Percentiles rank a stretch among this genome's conserved stretches.
These are phyloP conservation scores for Biancaea sappan DNA, from an alignment of 306 rosid genomes.

Conservation along the genomic window DNA sequence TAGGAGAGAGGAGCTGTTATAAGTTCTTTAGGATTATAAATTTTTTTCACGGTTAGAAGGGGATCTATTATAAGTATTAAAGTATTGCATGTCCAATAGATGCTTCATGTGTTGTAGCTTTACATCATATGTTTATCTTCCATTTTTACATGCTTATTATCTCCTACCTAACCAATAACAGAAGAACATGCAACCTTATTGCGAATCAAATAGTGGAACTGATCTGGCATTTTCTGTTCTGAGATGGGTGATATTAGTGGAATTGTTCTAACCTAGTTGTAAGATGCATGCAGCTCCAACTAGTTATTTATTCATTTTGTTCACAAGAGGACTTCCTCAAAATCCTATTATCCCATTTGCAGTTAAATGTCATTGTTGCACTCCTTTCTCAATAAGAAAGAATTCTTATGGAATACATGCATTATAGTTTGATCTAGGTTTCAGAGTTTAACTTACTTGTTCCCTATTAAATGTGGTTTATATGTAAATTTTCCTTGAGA, in stretches of 20 bases:
- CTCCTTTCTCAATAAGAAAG: background rate
- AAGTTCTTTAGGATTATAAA: too few relatives aligned
- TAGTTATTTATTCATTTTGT: background rate
- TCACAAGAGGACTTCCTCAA: background rate
- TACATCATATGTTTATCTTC: background rate
- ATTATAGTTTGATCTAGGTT: background rate
- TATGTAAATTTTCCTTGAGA: background rate
- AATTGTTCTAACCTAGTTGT: background rate
- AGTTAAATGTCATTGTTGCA: background rate
- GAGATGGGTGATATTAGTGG: background rate
- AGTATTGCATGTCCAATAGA: background rate
- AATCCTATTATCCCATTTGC: background rate
- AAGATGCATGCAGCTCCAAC: background rate
- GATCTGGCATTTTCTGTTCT: background rate
- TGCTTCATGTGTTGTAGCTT: background rate
- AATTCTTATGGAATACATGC: background rate
- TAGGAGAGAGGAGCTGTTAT: background rate
- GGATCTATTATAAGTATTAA: background rate
- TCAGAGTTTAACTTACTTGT: background rate
- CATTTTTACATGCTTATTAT: background rate
- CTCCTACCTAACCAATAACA: background rate
- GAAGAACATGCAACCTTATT: background rate
- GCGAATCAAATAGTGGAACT: background rate
- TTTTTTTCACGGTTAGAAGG: too few relatives aligned
- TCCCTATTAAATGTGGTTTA: background rate